Evolutionary conservation across 495 filamentous ascomycete genomes (phyloP), one percentile per base, ranked within the genome.

Genomic region (Neurospora intermedia): DNA sequence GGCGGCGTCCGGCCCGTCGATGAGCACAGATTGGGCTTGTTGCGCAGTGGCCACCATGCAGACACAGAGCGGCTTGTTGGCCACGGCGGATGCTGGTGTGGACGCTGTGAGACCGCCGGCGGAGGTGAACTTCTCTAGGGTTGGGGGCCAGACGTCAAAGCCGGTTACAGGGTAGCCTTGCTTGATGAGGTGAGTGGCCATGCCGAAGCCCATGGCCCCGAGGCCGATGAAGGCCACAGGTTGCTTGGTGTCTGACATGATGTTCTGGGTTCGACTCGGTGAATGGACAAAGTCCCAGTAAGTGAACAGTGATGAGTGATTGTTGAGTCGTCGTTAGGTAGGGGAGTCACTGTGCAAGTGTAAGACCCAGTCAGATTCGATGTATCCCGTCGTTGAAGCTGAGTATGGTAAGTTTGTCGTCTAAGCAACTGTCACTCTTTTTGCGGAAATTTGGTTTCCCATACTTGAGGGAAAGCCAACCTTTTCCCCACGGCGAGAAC

Each of bases 131-230:
- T 85, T 87, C 66, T 91, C 87, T n/a, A 94, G 84, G 0, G 91
- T 89, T n/a, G 91, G 89, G 1, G 83, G 83, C 84, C 89, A 93
- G 72, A 94, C 87, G 78, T 96, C 93, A 79, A 89, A 96, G 69
- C 91, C 92, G 43, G 88, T 91, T 23, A 96, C 91, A 2, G 82
- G 69, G 78, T 91, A 91, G 73, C 89, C 89, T 59, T 88, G 81
- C 76, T 90, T 90, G 75, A 94, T 82, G 66, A 96, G 88, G 76
- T 93, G 87, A 46, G 89, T 91, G 76, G 93, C 92, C 91, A 94
- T 95, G 75, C 92, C 92, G 78, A 92, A 93, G 77, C 93, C 93
- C 93, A 94, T 96, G 82, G 93, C 92, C 75, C 93, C 93, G 8
- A 96, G 90, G 85, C 93, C 93, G 73, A 92, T 90, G 82, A 94